phyloP scores from a whole-genome alignment of 2,329 filamentous ascomycete genomes.

The Ceratocystis cubensis region DNA sequence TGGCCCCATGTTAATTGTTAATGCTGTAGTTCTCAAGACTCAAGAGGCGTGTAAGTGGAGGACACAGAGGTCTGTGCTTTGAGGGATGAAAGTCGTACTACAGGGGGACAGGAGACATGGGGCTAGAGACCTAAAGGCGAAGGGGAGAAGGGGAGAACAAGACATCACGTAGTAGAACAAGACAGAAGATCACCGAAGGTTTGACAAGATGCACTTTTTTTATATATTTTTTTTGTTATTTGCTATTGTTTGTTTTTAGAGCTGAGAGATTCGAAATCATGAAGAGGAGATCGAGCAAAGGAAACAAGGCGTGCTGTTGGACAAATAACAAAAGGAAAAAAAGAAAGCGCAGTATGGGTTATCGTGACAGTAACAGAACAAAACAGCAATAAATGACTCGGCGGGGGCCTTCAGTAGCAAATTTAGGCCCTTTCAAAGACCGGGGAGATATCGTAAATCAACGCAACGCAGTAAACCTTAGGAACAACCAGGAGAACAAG shows the following conservation, averaged over 20 bases:
- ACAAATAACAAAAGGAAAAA: not conserved
- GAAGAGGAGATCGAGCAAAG: not conserved
- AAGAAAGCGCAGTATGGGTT: slow-evolving; percentile 1
- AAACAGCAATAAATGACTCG: not conserved
- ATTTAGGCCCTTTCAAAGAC: not conserved
- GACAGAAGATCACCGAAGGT: slow-evolving; percentile 2
- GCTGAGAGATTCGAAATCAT: not conserved
- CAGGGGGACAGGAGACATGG: not conserved
- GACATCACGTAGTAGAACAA: not conserved
- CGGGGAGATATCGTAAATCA: not conserved
- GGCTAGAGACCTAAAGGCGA: not conserved
- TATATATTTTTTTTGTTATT: not conserved
- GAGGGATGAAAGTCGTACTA: not conserved
- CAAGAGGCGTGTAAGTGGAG: not conserved
- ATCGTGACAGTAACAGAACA: not conserved
- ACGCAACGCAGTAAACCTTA: no score
- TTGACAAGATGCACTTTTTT: not conserved
- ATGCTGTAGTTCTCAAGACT: not conserved
- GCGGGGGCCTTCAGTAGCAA: not conserved
- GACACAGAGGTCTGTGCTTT: not conserved
- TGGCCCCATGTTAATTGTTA: not conserved
- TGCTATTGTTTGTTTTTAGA: not conserved
- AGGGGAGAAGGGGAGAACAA: not conserved
- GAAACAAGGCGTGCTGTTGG: not conserved
- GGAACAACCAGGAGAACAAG: not conserved